Evolutionary conservation across 805 yeast genomes (phyloP), one percentile per base, ranked within the genome.

Genomic region (Saturnispora silvae): DNA sequence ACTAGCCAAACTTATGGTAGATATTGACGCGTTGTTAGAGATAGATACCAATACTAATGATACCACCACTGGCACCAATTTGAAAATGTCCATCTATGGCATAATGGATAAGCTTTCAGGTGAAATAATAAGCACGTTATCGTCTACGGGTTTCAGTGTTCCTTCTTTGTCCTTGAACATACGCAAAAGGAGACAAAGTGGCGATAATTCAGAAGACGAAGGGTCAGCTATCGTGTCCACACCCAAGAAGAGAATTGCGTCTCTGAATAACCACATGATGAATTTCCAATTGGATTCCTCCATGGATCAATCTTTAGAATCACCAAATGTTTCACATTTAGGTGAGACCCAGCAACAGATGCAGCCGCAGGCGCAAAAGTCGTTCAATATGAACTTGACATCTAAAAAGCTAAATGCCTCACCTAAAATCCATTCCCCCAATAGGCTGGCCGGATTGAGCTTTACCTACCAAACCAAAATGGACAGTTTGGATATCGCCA

Each of bases 391-490:
- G 8, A 33, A 38, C 10, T 29, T 46, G 16, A 46, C 50, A 2
- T 25, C 43, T 3, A 42, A 32, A 25, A 37, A 41, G 23, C 28
- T 46, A n/a, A 19, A 26, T 19, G 50, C 50, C 1, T 40, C 47
- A 9, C 47, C 50, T 2, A 45, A 31, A 28, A 46, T 45, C 11
- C 38, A 37, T 1, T 43, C 47, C 22, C 50, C 50, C 2, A 41
- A 42, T 31, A 28, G 50, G 25, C 41, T 46, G 45, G 42, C 39
- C 4, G 49, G 48, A 1, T 28, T 46, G 5, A 45, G 45, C 20
- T 36, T 45, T 3, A 30, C 28, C 18, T 35, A 35, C 24, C 38
- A 35, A 17, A 18, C 27, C 10, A 35, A 35, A 7, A 29, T 35
- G 11, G 30, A 35, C 19, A 29, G 29, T 5, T 35, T 35, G 13